Conservation (phyloP, 2,329 filamentous ascomycete species). For the Trichoderma sp. region DNA sequence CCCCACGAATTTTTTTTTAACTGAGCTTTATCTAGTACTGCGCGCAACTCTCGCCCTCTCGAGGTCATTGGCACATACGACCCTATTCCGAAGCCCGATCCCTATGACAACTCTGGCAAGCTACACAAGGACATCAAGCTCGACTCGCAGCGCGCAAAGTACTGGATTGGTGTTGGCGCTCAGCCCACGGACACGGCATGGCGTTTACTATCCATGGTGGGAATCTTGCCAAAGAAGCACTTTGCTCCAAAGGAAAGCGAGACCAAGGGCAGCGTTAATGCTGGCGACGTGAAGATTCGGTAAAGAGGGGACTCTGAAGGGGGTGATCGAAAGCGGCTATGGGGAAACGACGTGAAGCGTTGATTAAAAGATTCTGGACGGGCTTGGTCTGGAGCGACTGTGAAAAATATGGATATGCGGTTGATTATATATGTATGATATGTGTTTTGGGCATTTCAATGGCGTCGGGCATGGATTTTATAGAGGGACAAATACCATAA, state of each 20-base stretch:
- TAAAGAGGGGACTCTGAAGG: constrained; percentile 27
- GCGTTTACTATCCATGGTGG: constrained; percentile 81
- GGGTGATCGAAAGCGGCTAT: neutral
- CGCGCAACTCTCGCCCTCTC: constrained; percentile 83
- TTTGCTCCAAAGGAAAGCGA: constrained; percentile 41
- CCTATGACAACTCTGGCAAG: constrained; percentile 63
- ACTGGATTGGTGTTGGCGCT: constrained; percentile 96
- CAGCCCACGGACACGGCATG: constrained; percentile 91
- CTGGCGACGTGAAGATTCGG: constrained; percentile 39
- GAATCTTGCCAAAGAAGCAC: constrained; percentile 46
- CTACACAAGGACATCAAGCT: constrained; percentile 91
- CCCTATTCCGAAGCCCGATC: constrained; percentile 65
- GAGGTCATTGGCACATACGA: constrained; percentile 88
- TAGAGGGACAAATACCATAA: constrained; percentile 19
- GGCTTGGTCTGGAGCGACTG: neutral
- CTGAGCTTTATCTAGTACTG: constrained; percentile 59
- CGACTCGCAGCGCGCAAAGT: constrained; percentile 78
- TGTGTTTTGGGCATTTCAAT: constrained; percentile 26
- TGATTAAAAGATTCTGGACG: too few species aligned
- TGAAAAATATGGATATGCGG: neutral
- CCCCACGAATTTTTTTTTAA: neutral
- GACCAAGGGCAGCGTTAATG: constrained; percentile 36
- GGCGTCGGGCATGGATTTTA: constrained; percentile 23
- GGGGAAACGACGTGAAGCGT: neutral
- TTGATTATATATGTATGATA: constrained; percentile 28